Evolutionary conservation across 208 protist genomes (phyloP).

Genomic region (Leishmania gerbilli): DNA sequence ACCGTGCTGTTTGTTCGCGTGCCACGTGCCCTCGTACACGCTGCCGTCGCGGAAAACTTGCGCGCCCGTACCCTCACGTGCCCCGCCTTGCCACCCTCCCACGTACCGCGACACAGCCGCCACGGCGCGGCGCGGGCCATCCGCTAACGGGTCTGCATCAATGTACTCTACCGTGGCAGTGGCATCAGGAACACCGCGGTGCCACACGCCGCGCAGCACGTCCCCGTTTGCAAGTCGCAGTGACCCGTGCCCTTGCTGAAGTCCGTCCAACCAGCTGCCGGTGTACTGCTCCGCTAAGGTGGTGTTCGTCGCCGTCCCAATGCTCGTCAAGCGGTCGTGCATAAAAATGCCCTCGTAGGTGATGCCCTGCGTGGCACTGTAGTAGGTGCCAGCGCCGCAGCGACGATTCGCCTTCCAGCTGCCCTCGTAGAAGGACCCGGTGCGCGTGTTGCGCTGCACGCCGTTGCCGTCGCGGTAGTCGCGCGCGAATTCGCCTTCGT

Average conservation of each 20-base stretch:
- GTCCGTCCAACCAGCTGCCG: slow-evolving; percentile 82
- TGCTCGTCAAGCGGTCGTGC: slow-evolving; percentile 64
- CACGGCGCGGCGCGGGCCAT: slow-evolving; percentile 15
- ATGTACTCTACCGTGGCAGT: slow-evolving; percentile 68
- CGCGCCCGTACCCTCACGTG: slow-evolving; percentile 63
- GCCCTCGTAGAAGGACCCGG: slow-evolving; percentile 80
- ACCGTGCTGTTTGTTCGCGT: slow-evolving; percentile 64
- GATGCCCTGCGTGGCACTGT: slow-evolving; percentile 49
- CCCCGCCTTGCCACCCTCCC: slow-evolving; percentile 72
- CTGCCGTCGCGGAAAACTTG: slow-evolving; percentile 72
- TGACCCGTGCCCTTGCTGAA: slow-evolving; percentile 82
- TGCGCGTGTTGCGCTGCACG: slow-evolving; percentile 42
- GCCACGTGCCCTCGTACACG: slow-evolving; percentile 86
- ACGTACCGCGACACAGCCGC: slow-evolving; percentile 60
- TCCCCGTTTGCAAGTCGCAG: slow-evolving; percentile 76
- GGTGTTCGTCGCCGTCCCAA: slow-evolving; percentile 40
- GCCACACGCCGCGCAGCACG: slow-evolving; percentile 76
- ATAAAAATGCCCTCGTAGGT: slow-evolving; percentile 84
- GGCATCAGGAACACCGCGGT: slow-evolving; percentile 53
- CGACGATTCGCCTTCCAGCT: slow-evolving; percentile 68
- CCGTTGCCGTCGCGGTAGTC: slow-evolving; percentile 72
- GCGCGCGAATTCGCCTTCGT: slow-evolving; percentile 71
- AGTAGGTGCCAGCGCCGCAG: slow-evolving; percentile 63
- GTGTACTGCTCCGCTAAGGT: slow-evolving; percentile 52
- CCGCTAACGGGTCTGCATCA: slow-evolving; percentile 30